Evolutionary conservation across 768 basidiomycete genomes (phyloP).

Genomic region (Mycena indigotica): DNA sequence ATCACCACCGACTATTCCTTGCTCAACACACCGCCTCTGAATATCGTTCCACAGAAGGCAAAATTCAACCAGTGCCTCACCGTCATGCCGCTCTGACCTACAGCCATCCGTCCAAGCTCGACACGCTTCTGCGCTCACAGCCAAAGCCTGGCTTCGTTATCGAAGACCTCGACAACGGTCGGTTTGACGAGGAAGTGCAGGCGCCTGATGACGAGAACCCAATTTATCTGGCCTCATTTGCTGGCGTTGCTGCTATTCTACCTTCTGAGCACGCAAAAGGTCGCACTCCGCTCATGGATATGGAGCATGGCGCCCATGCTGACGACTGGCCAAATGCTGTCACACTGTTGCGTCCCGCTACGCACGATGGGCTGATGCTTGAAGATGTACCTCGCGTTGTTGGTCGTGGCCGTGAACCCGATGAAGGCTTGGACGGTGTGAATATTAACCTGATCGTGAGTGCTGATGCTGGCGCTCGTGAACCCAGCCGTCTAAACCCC

Average conservation of each 20-base stretch:
- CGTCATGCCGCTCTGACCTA: constrained; percentile 65
- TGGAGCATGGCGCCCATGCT: background rate
- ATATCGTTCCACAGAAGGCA: constrained; percentile 24
- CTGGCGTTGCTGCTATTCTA: constrained; percentile 11
- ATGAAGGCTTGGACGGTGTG: constrained; percentile 13
- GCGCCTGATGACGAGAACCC: background rate
- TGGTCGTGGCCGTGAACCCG: constrained; percentile 3
- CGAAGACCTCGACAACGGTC: constrained; percentile 24
- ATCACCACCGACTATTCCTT: constrained; percentile 44
- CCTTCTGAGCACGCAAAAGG: background rate
- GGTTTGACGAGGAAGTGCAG: constrained; percentile 1
- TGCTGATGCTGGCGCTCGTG: background rate
- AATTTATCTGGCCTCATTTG: constrained; percentile 7
- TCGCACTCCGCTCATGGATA: constrained; percentile 7
- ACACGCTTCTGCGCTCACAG: constrained; percentile 51
- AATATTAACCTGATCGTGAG: background rate
- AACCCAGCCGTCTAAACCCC: constrained; percentile 5
- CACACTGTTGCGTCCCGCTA: constrained; percentile 10
- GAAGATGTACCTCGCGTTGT: constrained; percentile 12
- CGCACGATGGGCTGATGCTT: background rate
- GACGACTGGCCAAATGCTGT: constrained; percentile 13
- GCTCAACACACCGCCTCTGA: constrained; percentile 21
- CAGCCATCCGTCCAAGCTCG: constrained; percentile 52
- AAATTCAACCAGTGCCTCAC: constrained; percentile 69
- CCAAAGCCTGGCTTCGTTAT: constrained; percentile 64